These are phyloP conservation scores for Coemansia sp. DNA, from an alignment of 192 early-diverging fungal species.

Conservation along the genomic window DNA sequence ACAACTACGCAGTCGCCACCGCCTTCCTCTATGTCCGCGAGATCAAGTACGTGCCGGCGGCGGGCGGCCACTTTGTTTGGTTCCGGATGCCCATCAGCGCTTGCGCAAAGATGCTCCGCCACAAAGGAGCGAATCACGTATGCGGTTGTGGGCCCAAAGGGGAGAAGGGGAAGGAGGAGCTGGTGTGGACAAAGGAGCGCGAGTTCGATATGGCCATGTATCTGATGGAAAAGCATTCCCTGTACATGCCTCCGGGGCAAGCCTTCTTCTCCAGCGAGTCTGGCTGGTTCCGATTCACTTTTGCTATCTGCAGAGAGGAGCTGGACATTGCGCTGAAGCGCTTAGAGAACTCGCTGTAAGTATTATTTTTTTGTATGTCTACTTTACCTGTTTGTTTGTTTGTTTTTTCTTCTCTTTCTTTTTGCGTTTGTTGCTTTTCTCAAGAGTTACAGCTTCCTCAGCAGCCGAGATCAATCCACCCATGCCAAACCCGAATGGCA, in stretches of 20 bases:
- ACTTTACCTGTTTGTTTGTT: conserved; percentile 14
- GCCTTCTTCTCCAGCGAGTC: conserved; percentile 63
- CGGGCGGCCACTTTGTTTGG: conserved; percentile 77
- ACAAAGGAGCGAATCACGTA: conserved; percentile 6
- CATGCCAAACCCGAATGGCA: conserved; percentile 46
- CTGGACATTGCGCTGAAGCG: conserved; percentile 58
- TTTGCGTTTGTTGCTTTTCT: conserved; percentile 4
- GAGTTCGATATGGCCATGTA: conserved; percentile 59
- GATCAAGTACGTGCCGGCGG: conserved; percentile 62
- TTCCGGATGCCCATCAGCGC: conserved; percentile 39
- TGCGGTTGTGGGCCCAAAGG: not conserved
- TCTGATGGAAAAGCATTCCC: conserved; percentile 54
- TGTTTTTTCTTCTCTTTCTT: conserved; percentile 12
- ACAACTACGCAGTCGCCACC: conserved; percentile 53
- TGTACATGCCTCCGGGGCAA: conserved; percentile 71
- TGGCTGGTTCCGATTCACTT: conserved; percentile 72
- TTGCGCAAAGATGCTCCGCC: conserved; percentile 51
- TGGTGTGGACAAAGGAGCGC: conserved; percentile 40
- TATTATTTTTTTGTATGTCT: not conserved
- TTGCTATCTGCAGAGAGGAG: conserved; percentile 55
- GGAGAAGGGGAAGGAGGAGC: not conserved
- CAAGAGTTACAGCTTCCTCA: not conserved
- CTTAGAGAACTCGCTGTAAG: conserved; percentile 20
- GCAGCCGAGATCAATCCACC: not conserved
- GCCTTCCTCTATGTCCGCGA: conserved; percentile 47